Conservation (phyloP, 306 rosid species). For the Castanopsis chinensis region DNA sequence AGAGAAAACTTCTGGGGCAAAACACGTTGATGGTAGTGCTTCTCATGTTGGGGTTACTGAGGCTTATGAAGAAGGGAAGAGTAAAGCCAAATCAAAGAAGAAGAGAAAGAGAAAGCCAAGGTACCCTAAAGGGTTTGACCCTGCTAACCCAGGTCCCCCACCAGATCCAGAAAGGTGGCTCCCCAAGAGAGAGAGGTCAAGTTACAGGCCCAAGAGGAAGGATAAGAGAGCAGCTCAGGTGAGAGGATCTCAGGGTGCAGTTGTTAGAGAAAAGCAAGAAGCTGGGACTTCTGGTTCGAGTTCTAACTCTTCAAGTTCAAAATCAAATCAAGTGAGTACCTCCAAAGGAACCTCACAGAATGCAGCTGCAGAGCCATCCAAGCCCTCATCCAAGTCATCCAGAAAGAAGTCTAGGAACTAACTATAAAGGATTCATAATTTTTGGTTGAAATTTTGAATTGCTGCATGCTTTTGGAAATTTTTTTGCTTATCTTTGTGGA, state of each 20-base stretch:
- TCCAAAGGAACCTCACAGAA: conserved; percentile 63
- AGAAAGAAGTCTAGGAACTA: conserved; percentile 89
- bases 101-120: conserved; percentile 98
- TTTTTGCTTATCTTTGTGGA: conserved; percentile 15
- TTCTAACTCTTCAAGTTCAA: conserved; percentile 51
- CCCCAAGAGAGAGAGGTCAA: conserved; percentile 94
- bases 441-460: conserved; percentile 13
- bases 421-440: conserved; percentile 1
- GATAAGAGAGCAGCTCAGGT: conserved; percentile 97
- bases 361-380: conserved; percentile 49
- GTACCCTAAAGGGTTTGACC: conserved; percentile 97
- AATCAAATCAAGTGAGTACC: conserved; percentile 58
- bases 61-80: conserved; percentile 69
- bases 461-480: conserved; percentile 12
- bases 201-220: conserved; percentile 92
- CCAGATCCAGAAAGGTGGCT: conserved; percentile 99
- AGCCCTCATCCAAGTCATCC: conserved; percentile 62
- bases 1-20: conserved; percentile 85
- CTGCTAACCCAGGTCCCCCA: conserved; percentile 93
- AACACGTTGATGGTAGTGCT: conserved; percentile 59
- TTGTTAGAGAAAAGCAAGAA: conserved; percentile 78
- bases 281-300: conserved; percentile 39
- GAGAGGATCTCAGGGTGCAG: conserved; percentile 97
- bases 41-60: conserved; percentile 44
- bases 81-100: conserved; percentile 73